Conservation (phyloP, 148 eudicot species). For the Polygonum aviculare region DNA sequence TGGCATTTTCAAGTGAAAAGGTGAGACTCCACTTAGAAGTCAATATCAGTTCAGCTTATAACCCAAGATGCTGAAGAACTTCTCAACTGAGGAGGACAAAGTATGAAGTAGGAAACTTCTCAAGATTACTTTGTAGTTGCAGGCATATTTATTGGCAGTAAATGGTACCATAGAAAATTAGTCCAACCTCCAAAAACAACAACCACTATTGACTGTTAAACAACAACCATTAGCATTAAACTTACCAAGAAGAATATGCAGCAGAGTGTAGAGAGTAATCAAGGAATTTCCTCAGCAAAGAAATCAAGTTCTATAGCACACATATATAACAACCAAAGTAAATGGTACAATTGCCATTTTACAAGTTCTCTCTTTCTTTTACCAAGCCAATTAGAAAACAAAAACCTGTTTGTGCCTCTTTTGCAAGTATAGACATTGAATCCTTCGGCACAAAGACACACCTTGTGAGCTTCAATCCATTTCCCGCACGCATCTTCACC, state of each 20-base stretch:
- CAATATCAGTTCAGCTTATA: not conserved
- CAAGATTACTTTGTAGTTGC: not conserved
- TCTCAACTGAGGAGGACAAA: not conserved
- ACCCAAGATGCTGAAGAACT: not conserved
- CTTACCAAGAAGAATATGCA: not conserved
- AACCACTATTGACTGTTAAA: not conserved
- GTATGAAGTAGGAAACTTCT: too few relatives aligned
- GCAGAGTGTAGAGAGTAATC: not conserved
- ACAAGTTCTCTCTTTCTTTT: too few relatives aligned
- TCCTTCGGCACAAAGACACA: conserved; percentile 90
- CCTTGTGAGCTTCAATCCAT: conserved; percentile 85
- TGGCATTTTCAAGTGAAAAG: too few relatives aligned
- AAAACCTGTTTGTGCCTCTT: not conserved
- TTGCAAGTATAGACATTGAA: conserved; percentile 44
- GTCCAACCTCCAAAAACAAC: not conserved
- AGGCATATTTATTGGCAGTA: not conserved
- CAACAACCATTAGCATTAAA: too few relatives aligned
- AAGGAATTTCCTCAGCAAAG: not conserved
- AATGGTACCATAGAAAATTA: too few relatives aligned
- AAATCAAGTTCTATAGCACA: too few relatives aligned
- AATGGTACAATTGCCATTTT: too few relatives aligned
- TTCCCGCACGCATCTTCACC: conserved; percentile 88
- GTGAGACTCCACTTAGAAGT: too few relatives aligned
- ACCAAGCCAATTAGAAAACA: not conserved
- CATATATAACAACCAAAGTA: too few relatives aligned